A percentile compares a stretch with the other conserved stretches of the same genome.
phyloP scores from a whole-genome alignment of 2,329 filamentous ascomycete species.

The Cytospora piceae region DNA sequence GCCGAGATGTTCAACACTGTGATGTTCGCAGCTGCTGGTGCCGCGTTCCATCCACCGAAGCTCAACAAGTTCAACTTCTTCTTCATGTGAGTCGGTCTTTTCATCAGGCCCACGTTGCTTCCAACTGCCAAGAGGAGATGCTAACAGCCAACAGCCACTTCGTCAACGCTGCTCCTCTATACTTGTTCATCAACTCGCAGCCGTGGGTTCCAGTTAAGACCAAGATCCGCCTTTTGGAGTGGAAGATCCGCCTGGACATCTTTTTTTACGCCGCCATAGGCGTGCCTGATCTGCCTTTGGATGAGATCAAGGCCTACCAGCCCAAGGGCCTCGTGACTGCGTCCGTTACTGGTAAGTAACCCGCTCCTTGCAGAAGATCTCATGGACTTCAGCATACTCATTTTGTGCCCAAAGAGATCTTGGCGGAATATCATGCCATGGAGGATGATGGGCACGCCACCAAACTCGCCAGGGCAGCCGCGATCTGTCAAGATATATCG shows the following conservation, averaged over 20 bases:
- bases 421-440: constrained; percentile 51
- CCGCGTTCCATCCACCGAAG: constrained; percentile 67
- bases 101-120: background rate
- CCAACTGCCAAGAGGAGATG: background rate
- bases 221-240: constrained; percentile 76
- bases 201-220: constrained; percentile 61
- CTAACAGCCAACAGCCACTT: constrained; percentile 65
- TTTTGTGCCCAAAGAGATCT: constrained; percentile 1
- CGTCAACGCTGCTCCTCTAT: constrained; percentile 73
- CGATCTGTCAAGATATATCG: constrained; percentile 61
- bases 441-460: constrained; percentile 81
- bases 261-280: constrained; percentile 72
- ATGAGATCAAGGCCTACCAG: constrained; percentile 64
- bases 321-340: constrained; percentile 45
- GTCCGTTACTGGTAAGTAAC: constrained; percentile 46
- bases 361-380: constrained; percentile 30
- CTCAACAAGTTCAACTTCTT: constrained; percentile 81
- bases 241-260: constrained; percentile 78
- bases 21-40: constrained; percentile 52
- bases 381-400: background rate
- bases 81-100: constrained; percentile 51
- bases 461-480: constrained; percentile 74
- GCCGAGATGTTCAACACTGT: constrained; percentile 71
- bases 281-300: constrained; percentile 61
- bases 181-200: constrained; percentile 66